Base-by-base conservation (phyloP, 352 stramenopile genomes). In the Peronospora farinosa region DNA sequence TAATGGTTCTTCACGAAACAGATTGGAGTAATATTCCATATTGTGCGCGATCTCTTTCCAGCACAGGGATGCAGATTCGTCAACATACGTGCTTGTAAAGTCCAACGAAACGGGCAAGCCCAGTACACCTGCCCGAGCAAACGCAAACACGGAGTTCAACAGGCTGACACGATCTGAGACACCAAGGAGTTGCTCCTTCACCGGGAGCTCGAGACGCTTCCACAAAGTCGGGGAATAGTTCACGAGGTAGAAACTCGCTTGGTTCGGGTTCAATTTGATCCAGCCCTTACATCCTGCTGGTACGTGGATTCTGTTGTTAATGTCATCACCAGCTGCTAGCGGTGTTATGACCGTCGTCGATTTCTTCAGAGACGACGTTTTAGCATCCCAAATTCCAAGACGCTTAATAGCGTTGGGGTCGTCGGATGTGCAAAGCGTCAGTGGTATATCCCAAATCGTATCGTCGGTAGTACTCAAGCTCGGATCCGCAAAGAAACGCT, bases 191-290 rank as follows among this genome's bases (percentile, higher is more conserved):
- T 74, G 63, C 17, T 85, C 70, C 2, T 57, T 47, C 42, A 89
- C 78, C 3, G 72, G 65, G 71, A 69, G 63, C 43, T 83, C 68
- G 12, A 98, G 74, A n/a, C 72, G 69, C 12, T 74, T 64, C 68
- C 96, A 92, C 63, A 94, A 93, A 46, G 79, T 65, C 1, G 74
- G 54, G 0, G 84, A 86, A 63, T 97, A 97, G 41, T 96, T 92
- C 15, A 98, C 93, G 19, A 97, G 75, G 75, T 97, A 97, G 36
- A 96, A 96, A 0, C 95, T 92, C 51, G 96, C 84, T 60, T 98
- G 96, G 41, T 86, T 80, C 7, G 89, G 84, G 72, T 99, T 99
- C 25, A 98, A 63, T 63, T 98, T 98, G 42, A 98, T 76, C 90
- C 91, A 99, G 8, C 66, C 69, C 16, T 70, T 68, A 13, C 65